These are phyloP conservation scores for Scheffersomyces stipitis DNA, from an alignment of 805 yeast species.

Conservation along the genomic window DNA sequence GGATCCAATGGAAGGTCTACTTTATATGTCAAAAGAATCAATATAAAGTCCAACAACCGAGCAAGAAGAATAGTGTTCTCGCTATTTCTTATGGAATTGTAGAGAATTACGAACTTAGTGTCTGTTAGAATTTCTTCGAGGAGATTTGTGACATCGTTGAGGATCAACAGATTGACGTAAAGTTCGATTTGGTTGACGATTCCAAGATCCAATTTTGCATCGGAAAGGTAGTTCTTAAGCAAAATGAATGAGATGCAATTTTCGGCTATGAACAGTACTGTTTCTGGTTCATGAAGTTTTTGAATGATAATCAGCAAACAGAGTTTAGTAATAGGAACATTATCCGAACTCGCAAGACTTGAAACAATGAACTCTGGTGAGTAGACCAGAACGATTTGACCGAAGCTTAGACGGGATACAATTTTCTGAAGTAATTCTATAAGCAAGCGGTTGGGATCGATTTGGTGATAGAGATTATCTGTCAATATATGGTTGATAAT, in stretches of 20 bases:
- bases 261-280: conserved; percentile 1
- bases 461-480: conserved; percentile 5
- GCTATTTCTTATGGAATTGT: conserved; percentile 5
- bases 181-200: conserved; percentile 9
- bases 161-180: conserved; percentile 1
- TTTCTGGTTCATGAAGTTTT: conserved; percentile 4
- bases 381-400: conserved; percentile 13
- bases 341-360: not conserved
- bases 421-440: conserved; percentile 14
- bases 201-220: conserved; percentile 3
- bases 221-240: conserved; percentile 5
- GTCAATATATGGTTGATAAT: conserved; percentile 1
- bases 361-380: conserved; percentile 3
- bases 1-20: conserved; percentile 4
- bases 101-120: conserved; percentile 6
- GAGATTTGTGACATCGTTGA: not conserved
- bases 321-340: not conserved
- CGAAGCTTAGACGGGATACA: conserved; percentile 11
- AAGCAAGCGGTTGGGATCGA: conserved; percentile 13
- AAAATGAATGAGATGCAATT: conserved; percentile 1
- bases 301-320: conserved; percentile 3
- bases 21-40: conserved; percentile 12
- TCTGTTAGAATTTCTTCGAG: conserved; percentile 1
- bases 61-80: conserved; percentile 15
- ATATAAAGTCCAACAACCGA: conserved; percentile 18